Percentiles rank a stretch among this genome's conserved stretches.
Evolutionary conservation across 2,329 filamentous ascomycete genomes (phyloP).

Genomic region (Fusarium annulatum): DNA sequence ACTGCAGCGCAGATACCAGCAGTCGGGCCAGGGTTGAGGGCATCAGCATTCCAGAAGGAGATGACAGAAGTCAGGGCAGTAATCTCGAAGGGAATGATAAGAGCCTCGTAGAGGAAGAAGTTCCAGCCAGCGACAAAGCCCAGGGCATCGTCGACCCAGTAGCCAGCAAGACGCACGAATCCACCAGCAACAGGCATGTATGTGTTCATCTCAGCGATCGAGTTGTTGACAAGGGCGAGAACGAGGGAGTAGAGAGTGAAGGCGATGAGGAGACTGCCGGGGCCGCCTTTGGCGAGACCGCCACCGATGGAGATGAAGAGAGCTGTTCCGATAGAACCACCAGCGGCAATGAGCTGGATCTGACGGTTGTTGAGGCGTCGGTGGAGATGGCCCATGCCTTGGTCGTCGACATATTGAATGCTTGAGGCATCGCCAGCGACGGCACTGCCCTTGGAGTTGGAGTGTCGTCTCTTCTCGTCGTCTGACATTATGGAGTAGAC

Average conservation of each 20-base stretch:
- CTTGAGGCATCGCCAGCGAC: constrained; percentile 17
- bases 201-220: constrained; percentile 36
- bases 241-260: constrained; percentile 23
- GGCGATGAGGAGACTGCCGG: constrained; percentile 29
- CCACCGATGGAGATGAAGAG: constrained; percentile 40
- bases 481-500: constrained; percentile 21
- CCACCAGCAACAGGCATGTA: constrained; percentile 35
- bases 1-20: constrained; percentile 58
- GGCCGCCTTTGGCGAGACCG: constrained; percentile 32
- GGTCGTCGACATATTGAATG: not conserved
- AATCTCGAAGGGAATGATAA: constrained; percentile 63
- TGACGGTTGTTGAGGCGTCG: constrained; percentile 34
- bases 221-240: constrained; percentile 34
- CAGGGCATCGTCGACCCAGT: constrained; percentile 34
- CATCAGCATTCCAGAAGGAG: constrained; percentile 59
- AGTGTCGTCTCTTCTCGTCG: constrained; percentile 28
- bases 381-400: constrained; percentile 33
- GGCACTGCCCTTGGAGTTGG: constrained; percentile 10
- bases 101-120: constrained; percentile 54
- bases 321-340: constrained; percentile 36
- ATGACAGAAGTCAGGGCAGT: constrained; percentile 62
- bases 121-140: constrained; percentile 37
- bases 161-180: constrained; percentile 29
- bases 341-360: constrained; percentile 46
- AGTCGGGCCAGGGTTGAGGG: constrained; percentile 49